Evolutionary conservation across 768 basidiomycete species (phyloP).

Genomic region (Lepiota brunneoincarnata): DNA sequence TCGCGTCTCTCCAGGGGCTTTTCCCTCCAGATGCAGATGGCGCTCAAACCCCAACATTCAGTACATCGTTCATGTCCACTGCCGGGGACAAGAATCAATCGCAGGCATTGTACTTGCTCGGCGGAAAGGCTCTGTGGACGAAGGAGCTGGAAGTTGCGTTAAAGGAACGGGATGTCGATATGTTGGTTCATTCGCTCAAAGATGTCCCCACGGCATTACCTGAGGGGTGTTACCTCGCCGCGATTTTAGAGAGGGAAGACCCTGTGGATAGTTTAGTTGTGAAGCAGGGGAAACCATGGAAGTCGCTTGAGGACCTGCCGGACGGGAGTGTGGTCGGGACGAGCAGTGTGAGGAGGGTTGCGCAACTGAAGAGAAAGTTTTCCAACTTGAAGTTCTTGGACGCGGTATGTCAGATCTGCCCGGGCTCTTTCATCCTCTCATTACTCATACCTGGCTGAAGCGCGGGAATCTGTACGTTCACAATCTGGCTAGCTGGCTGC

Average conservation of each 20-base stretch:
- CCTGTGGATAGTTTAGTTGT: conserved; percentile 88
- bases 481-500: not conserved
- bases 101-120: conserved; percentile 80
- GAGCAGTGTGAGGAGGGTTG: conserved; percentile 88
- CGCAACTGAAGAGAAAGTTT: conserved; percentile 80
- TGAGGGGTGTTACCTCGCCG: conserved; percentile 80
- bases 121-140: conserved; percentile 95
- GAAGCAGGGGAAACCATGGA: conserved; percentile 68
- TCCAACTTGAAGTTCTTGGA: conserved; percentile 80
- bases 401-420: conserved; percentile 58
- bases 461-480: conserved; percentile 80
- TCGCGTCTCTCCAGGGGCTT: conserved; percentile 54
- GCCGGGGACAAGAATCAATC: conserved; percentile 92
- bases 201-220: conserved; percentile 91
- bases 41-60: conserved; percentile 33
- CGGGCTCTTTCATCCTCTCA: not conserved
- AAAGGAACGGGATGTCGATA: conserved; percentile 70
- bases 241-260: conserved; percentile 84
- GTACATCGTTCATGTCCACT: conserved; percentile 50
- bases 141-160: conserved; percentile 91
- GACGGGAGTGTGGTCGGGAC: conserved; percentile 92
- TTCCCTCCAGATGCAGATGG: conserved; percentile 47
- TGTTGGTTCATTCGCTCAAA: conserved; percentile 91
- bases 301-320: conserved; percentile 77
- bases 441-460: conserved; percentile 21